These are phyloP conservation scores for Aspergillus carlsbadensis DNA, from an alignment of 495 filamentous ascomycete species.

Conservation along the genomic window DNA sequence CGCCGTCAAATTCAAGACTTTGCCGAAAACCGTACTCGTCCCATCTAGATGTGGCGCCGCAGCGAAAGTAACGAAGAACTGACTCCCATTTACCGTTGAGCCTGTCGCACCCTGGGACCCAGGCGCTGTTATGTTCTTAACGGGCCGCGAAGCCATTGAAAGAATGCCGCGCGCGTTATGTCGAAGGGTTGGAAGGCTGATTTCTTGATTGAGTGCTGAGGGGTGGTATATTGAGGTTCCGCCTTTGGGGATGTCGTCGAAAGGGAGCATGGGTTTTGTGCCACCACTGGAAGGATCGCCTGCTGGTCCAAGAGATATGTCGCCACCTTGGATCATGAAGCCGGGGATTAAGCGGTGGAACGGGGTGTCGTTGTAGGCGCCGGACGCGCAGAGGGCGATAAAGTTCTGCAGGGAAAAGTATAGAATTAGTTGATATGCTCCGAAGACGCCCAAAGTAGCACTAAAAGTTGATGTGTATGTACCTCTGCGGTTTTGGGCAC, in stretches of 20 bases:
- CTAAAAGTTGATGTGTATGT: conserved; percentile 10
- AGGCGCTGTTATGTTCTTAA: conserved; percentile 55
- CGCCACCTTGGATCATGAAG: conserved; percentile 93
- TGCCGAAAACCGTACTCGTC: conserved; percentile 90
- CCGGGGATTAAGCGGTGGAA: conserved; percentile 86
- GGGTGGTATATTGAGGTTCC: conserved; percentile 82
- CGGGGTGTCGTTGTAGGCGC: conserved; percentile 82
- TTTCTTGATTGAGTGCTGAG: conserved; percentile 83
- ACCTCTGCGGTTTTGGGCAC: conserved; percentile 87
- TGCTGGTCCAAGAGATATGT: conserved; percentile 61
- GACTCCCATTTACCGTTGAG: conserved; percentile 82
- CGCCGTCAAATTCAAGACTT: conserved; percentile 56
- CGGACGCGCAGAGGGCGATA: conserved; percentile 87
- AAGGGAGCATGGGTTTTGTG: conserved; percentile 40
- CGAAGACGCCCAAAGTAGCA: background rate
- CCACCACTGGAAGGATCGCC: conserved; percentile 36
- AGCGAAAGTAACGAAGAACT: conserved; percentile 90
- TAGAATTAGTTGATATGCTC: background rate
- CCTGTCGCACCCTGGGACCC: conserved; percentile 49
- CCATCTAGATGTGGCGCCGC: conserved; percentile 91
- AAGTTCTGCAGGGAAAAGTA: conserved; percentile 66
- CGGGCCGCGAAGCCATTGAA: conserved; percentile 83
- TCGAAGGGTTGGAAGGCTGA: conserved; percentile 70
- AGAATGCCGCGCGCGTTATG: conserved; percentile 87
- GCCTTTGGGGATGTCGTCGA: conserved; percentile 65